phyloP scores from a whole-genome alignment of 805 yeast species.

The Candida palmyrensis region DNA sequence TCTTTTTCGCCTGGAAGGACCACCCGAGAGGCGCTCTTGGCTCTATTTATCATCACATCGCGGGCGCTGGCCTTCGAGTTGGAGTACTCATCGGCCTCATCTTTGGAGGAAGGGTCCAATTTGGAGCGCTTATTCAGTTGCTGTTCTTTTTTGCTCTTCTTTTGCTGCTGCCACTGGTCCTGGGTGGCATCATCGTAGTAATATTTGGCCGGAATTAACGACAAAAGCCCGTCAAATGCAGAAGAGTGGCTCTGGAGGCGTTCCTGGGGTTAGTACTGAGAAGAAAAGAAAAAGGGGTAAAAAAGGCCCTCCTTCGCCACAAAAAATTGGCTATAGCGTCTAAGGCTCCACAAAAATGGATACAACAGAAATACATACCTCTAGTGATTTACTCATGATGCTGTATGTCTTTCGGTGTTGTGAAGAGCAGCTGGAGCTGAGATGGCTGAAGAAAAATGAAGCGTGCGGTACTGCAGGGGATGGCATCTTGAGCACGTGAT shows the following conservation, averaged over 20 bases:
- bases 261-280: conserved; percentile 41
- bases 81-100: conserved; percentile 36
- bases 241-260: conserved; percentile 72
- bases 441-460: no score
- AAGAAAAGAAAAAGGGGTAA: conserved; percentile 1
- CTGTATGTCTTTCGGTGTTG: no score
- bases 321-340: background rate
- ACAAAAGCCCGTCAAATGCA: conserved; percentile 83
- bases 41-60: conserved; percentile 53
- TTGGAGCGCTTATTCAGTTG: conserved; percentile 61
- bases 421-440: no score
- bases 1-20: conserved; percentile 30
- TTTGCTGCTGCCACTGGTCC: conserved; percentile 86
- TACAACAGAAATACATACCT: conserved; percentile 36
- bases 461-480: no score
- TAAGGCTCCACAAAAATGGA: background rate
- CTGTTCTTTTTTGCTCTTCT: conserved; percentile 62
- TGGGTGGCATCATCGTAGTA: conserved; percentile 88
- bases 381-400: conserved; percentile 55
- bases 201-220: conserved; percentile 90
- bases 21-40: conserved; percentile 48
- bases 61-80: conserved; percentile 48
- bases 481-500: background rate
- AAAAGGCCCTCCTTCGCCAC: background rate
- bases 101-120: conserved; percentile 61